Evolutionary conservation across 441 rosid genomes (phyloP).

Genomic region (California macrophylla): DNA sequence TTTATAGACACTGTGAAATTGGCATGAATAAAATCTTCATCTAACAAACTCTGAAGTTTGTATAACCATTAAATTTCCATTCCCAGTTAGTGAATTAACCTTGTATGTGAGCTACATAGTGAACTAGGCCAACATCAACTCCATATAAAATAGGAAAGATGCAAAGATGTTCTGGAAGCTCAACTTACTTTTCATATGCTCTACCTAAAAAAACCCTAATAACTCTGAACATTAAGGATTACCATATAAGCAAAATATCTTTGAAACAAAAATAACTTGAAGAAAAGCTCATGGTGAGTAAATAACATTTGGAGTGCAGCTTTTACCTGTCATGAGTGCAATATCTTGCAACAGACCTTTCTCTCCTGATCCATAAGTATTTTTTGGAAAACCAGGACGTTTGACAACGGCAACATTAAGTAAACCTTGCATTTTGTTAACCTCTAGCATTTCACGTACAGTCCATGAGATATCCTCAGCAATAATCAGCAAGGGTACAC

Average conservation of each 20-base stretch:
- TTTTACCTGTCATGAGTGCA: conserved; percentile 81
- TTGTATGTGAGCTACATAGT: not conserved
- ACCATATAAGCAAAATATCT: not conserved
- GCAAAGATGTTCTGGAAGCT: not conserved
- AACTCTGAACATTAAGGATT: not conserved
- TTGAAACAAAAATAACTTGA: not conserved
- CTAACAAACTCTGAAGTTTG: not conserved
- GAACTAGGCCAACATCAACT: not conserved
- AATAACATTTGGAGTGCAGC: not conserved
- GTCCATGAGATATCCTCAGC: conserved; percentile 66
- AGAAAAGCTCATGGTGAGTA: not conserved
- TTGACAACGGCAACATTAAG: conserved; percentile 75
- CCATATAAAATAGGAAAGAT: not conserved
- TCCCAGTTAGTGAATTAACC: not conserved
- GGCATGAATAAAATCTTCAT: not conserved
- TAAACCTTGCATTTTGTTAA: conserved; percentile 66
- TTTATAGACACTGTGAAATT: not conserved
- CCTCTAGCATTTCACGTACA: conserved; percentile 58
- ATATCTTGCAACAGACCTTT: conserved; percentile 85
- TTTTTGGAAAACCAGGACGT: conserved; percentile 57
- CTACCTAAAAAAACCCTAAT: not conserved
- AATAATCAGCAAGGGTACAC: conserved; percentile 74
- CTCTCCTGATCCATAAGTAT: conserved; percentile 43
- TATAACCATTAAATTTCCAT: not conserved
- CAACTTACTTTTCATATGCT: not conserved